These are phyloP conservation scores for Trichophyton rubrum DNA, from an alignment of 2,329 filamentous ascomycete genomes.

Conservation along the genomic window DNA sequence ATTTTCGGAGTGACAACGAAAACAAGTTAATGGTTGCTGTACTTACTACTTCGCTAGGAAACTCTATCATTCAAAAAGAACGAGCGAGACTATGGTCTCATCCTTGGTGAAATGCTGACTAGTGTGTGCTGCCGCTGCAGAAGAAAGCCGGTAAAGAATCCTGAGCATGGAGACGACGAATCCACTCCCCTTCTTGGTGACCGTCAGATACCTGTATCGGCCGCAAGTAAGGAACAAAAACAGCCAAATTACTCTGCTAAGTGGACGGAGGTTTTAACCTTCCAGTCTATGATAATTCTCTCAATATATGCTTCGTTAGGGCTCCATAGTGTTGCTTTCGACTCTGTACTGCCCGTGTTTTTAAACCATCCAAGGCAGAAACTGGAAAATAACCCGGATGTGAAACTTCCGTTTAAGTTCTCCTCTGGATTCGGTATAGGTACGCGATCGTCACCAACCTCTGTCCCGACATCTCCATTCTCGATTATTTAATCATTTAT, in stretches of 20 bases:
- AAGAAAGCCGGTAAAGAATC: slow-evolving; percentile 12
- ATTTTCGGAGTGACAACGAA: background rate
- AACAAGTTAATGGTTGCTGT: background rate
- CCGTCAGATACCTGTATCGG: background rate
- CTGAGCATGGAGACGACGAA: slow-evolving; percentile 19
- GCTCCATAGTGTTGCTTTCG: slow-evolving; percentile 70
- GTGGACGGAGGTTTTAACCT: slow-evolving; percentile 56
- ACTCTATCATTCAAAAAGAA: slow-evolving; percentile 62
- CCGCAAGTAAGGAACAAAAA: slow-evolving; percentile 11
- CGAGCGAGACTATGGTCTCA: slow-evolving; percentile 59
- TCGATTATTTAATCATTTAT: background rate
- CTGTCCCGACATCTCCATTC: background rate
- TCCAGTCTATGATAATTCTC: slow-evolving; percentile 63
- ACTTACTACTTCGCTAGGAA: slow-evolving; percentile 41
- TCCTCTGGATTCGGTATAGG: slow-evolving; percentile 63
- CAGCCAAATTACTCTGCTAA: slow-evolving; percentile 16
- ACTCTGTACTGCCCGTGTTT: slow-evolving; percentile 80
- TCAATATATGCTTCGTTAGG: slow-evolving; percentile 68
- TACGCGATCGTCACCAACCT: slow-evolving; percentile 14
- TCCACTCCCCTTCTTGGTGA: slow-evolving; percentile 23
- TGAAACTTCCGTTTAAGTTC: slow-evolving; percentile 66
- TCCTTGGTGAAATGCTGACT: slow-evolving; percentile 56
- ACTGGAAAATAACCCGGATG: slow-evolving; percentile 42
- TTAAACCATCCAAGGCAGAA: slow-evolving; percentile 58
- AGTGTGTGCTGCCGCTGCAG: slow-evolving; percentile 24